Evolutionary conservation across 2,329 filamentous ascomycete species (phyloP).

Genomic region (Cladosporium sp.): DNA sequence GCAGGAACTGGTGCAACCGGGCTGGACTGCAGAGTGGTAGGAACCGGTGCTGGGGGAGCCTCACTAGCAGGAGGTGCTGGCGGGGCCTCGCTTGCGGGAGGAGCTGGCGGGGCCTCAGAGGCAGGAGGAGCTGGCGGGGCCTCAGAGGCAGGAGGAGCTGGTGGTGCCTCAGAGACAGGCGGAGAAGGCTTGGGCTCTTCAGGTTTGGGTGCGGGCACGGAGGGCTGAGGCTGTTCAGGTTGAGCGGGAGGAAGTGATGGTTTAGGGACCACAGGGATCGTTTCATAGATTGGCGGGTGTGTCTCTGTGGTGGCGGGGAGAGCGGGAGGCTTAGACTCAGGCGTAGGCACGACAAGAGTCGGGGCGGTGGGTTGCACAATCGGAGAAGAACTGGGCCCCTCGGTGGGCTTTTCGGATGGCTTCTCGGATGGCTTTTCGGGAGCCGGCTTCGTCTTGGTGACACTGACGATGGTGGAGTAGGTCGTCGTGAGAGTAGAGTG

Average conservation of each 20-base stretch:
- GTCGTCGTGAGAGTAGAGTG: conserved; percentile 24
- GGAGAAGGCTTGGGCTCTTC: neutral
- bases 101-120: neutral
- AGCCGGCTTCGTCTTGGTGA: conserved; percentile 14
- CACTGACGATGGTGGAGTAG: conserved; percentile 21
- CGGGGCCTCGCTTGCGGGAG: neutral
- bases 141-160: neutral
- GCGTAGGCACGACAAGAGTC: conserved; percentile 5
- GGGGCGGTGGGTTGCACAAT: conserved; percentile 11
- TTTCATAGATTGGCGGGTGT: neutral
- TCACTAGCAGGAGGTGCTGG: neutral
- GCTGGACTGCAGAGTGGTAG: conserved; percentile 11
- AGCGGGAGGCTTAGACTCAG: neutral
- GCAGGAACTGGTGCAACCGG: conserved; percentile 2
- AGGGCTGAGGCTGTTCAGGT: neutral
- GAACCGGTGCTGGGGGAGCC: neutral
- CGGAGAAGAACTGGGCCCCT: neutral
- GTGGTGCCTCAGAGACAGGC: neutral
- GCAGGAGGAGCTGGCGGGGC: neutral
- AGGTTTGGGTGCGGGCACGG: neutral
- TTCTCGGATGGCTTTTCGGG: neutral
- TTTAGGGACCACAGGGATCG: neutral
- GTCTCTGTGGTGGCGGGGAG: neutral
- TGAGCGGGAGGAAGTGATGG: neutral
- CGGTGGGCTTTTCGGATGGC: neutral